These are phyloP conservation scores for Calonectria pauciramosa DNA, from an alignment of 2,329 filamentous ascomycete genomes.

Conservation along the genomic window DNA sequence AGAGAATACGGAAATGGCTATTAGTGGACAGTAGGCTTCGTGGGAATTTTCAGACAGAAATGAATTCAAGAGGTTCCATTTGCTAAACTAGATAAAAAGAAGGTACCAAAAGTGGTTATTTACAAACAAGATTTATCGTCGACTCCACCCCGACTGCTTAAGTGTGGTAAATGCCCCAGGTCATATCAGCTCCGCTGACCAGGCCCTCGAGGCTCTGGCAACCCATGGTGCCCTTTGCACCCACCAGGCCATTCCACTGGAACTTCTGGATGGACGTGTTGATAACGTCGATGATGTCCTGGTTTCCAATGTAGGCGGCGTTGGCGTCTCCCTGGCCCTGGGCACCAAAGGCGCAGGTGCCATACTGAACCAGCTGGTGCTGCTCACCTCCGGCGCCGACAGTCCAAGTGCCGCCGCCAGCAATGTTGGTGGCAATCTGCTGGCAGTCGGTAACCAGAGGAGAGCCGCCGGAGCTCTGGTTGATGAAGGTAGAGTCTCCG, in stretches of 20 bases:
- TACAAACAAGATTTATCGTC: not conserved
- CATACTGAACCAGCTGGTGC: not conserved
- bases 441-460: not conserved
- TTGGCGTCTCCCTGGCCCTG: not conserved
- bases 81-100: not conserved
- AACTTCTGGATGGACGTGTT: not conserved
- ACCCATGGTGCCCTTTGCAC: conserved; percentile 9
- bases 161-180: conserved; percentile 1
- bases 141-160: not conserved
- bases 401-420: not conserved
- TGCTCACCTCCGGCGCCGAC: not conserved
- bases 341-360: not conserved
- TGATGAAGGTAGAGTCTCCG: conserved; percentile 5
- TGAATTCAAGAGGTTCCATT: not conserved
- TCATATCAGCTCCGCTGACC: not conserved
- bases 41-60: not conserved
- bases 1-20: not conserved
- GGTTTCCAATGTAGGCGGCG: conserved; percentile 1
- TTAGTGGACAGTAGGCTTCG: not conserved
- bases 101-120: not conserved
- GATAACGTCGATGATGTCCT: not conserved
- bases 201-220: not conserved
- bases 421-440: not conserved
- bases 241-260: not conserved
- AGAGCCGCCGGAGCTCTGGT: not conserved